Evolutionary conservation across 2,329 filamentous ascomycete species (phyloP).

Genomic region (Alternaria ethzedia): DNA sequence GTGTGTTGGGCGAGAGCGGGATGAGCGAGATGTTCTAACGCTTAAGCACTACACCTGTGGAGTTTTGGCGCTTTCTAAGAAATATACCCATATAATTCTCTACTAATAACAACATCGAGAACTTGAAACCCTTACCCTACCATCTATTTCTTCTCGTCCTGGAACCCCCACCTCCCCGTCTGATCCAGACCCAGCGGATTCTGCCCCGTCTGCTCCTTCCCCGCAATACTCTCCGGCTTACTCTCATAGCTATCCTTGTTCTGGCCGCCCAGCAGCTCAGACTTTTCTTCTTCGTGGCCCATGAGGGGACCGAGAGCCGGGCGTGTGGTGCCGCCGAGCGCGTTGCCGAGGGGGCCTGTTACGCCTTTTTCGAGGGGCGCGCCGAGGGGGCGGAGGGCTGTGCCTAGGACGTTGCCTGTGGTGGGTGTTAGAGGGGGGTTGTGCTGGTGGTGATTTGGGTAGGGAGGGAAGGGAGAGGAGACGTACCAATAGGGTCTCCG

Average conservation of each 20-base stretch:
- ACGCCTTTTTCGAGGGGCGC: constrained; percentile 45
- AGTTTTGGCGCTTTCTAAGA: not conserved
- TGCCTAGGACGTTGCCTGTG: constrained; percentile 46
- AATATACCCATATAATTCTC: not conserved
- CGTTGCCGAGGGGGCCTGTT: constrained; percentile 46
- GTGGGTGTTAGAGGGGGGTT: not conserved
- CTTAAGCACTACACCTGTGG: not conserved
- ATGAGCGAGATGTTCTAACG: constrained; percentile 45
- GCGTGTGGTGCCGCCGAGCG: constrained; percentile 46
- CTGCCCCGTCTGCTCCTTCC: constrained; percentile 48
- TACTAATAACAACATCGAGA: too few relatives aligned
- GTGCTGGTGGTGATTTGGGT: not conserved
- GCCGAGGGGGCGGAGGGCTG: constrained; percentile 49
- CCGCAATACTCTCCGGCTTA: constrained; percentile 46
- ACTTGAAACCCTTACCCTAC: too few relatives aligned
- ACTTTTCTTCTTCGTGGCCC: constrained; percentile 44
- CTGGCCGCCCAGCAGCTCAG: constrained; percentile 47
- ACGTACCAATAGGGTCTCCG: constrained; percentile 42
- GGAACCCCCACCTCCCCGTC: constrained; percentile 46
- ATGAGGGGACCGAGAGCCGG: constrained; percentile 44
- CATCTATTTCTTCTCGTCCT: constrained; percentile 33
- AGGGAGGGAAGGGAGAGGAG: not conserved
- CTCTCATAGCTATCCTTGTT: constrained; percentile 49
- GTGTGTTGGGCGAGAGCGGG: constrained; percentile 40
- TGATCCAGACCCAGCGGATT: constrained; percentile 51